These are phyloP conservation scores for Fusarium sp. DNA, from an alignment of 2,329 filamentous ascomycete genomes.

Conservation along the genomic window DNA sequence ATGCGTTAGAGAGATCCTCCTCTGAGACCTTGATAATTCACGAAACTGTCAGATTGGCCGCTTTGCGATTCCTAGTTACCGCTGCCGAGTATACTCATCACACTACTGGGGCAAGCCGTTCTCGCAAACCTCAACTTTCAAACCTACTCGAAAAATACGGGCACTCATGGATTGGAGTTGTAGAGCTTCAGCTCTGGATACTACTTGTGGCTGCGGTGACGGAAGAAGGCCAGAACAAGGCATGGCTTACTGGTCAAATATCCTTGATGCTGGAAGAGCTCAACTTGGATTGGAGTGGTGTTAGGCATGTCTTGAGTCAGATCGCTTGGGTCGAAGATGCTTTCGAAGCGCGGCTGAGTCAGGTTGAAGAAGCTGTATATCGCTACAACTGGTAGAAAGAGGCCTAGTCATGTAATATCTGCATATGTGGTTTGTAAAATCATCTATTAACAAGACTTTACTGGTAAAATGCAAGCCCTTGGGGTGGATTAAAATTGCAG, in stretches of 20 bases:
- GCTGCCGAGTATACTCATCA: constrained; percentile 9
- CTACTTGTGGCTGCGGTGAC: background rate
- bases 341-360: background rate
- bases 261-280: background rate
- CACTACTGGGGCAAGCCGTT: background rate
- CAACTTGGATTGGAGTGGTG: background rate
- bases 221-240: background rate
- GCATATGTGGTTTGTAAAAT: no score
- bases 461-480: no score
- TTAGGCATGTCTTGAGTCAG: background rate
- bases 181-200: constrained; percentile 9
- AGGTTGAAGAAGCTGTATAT: background rate
- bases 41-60: constrained; percentile 7
- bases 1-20: background rate
- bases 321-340: constrained; percentile 10
- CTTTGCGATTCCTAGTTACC: constrained; percentile 9
- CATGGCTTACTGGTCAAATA: background rate
- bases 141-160: background rate
- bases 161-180: background rate
- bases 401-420: no score
- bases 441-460: no score
- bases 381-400: no score
- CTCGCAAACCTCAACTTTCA: constrained; percentile 5
- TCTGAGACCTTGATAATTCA: background rate
- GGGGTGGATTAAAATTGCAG: no score